Conservation (phyloP, 305 asterid species). For the Solanum aculeatissimum region DNA sequence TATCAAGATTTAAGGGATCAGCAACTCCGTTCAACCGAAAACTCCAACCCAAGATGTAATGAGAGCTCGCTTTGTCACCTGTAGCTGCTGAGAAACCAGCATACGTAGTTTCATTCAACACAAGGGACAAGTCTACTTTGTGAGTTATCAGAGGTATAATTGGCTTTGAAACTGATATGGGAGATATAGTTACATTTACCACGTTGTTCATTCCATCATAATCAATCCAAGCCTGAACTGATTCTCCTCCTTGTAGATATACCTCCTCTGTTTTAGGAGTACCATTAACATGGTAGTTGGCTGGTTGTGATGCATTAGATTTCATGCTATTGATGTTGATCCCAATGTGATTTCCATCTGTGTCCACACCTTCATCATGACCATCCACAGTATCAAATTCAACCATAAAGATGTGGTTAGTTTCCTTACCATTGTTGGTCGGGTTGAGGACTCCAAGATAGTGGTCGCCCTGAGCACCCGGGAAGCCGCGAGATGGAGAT, state of each 20-base stretch:
- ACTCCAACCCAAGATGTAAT: constrained; percentile 79
- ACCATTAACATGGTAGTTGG: constrained; percentile 1
- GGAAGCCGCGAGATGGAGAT: constrained; percentile 28
- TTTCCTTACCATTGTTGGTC: background rate
- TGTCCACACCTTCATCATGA: constrained; percentile 10
- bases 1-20: constrained; percentile 13
- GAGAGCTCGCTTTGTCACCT: constrained; percentile 43
- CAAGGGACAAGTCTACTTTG: background rate
- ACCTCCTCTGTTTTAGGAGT: constrained; percentile 3
- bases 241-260: constrained; percentile 10
- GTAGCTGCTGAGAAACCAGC: constrained; percentile 74
- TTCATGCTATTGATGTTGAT: constrained; percentile 36
- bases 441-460: constrained; percentile 40
- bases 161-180: constrained; percentile 19
- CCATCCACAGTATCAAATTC: constrained; percentile 74
- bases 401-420: constrained; percentile 56
- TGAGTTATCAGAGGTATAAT: constrained; percentile 13
- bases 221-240: constrained; percentile 62
- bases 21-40: constrained; percentile 43
- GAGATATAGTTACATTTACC: constrained; percentile 42
- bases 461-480: constrained; percentile 22
- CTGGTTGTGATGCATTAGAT: background rate
- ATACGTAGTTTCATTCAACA: constrained; percentile 27
- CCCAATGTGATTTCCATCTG: constrained; percentile 41
- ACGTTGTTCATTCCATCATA: constrained; percentile 24